phyloP scores from a whole-genome alignment of 2,329 filamentous ascomycete species.

The Colletotrichum zoysiae region DNA sequence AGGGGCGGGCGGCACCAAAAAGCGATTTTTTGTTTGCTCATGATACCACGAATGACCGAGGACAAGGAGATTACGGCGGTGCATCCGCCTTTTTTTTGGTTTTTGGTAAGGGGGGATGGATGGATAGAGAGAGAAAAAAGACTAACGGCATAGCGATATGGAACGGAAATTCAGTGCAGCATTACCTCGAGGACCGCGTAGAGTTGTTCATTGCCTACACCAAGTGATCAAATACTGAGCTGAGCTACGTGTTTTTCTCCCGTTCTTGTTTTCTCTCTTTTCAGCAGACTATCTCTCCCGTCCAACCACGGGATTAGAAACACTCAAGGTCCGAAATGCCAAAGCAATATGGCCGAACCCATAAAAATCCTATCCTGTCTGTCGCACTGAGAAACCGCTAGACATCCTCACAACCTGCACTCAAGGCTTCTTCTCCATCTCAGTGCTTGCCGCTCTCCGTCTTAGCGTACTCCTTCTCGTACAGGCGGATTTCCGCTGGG shows the following conservation, averaged over 20 bases:
- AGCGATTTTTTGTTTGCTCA: slow-evolving; percentile 39
- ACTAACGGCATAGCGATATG: slow-evolving; percentile 10
- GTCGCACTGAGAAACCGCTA: background rate
- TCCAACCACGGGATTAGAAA: background rate
- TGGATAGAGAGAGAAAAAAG: background rate
- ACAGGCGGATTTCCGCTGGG: background rate
- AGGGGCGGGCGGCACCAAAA: slow-evolving; percentile 34
- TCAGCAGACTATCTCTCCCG: background rate
- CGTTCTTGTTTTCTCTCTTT: background rate
- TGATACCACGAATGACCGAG: slow-evolving; percentile 38
- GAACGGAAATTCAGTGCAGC: slow-evolving; percentile 8
- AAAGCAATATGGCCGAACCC: too few species aligned
- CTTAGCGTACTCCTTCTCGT: background rate
- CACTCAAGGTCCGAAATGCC: background rate
- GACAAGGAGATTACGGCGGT: slow-evolving; percentile 3
- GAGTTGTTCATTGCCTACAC: background rate
- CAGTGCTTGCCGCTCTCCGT: background rate
- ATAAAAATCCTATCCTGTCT: background rate
- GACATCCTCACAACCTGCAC: background rate
- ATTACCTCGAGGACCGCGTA: background rate
- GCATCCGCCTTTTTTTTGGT: background rate
- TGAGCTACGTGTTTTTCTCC: background rate
- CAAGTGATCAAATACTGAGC: background rate
- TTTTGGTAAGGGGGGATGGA: background rate
- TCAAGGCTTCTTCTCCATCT: background rate